A percentile compares a stretch with the other conserved stretches of the same genome.
phyloP scores from a whole-genome alignment of 2,329 filamentous ascomycete genomes.

The Colletotrichum nymphaeae region DNA sequence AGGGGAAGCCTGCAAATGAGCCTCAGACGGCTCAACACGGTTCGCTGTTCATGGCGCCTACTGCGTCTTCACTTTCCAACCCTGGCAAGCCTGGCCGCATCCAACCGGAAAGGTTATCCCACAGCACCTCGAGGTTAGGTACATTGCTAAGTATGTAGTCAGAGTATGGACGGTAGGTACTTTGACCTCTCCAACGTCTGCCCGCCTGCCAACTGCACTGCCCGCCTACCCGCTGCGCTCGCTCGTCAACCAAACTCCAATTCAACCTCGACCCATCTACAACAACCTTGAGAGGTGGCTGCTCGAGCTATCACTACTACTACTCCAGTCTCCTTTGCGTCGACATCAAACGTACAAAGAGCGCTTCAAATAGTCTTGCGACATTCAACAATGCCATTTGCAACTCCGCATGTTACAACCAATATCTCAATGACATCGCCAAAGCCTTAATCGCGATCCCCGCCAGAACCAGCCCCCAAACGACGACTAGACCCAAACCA shows the following conservation, averaged over 20 bases:
- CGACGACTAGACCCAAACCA: slow-evolving; percentile 7
- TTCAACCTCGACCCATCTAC: not conserved
- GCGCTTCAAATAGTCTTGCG: not conserved
- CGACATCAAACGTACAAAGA: not conserved
- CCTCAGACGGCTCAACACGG: slow-evolving; percentile 5
- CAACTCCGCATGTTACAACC: not conserved
- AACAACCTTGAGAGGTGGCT: not conserved
- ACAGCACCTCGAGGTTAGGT: too few relatives aligned
- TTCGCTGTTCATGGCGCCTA: not conserved
- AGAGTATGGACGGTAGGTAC: too few relatives aligned
- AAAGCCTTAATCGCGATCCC: slow-evolving; percentile 10
- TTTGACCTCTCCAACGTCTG: slow-evolving; percentile 6
- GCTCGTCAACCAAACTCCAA: not conserved
- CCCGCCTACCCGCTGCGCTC: too few relatives aligned
- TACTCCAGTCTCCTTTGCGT: not conserved
- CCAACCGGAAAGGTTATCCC: not conserved
- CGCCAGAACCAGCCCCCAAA: slow-evolving; percentile 1
- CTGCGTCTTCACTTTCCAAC: slow-evolving; percentile 7
- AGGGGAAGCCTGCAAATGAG: slow-evolving; percentile 2
- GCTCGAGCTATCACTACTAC: not conserved
- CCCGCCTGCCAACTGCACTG: not conserved
- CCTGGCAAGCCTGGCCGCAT: slow-evolving; percentile 21
- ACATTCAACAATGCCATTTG: slow-evolving; percentile 17
- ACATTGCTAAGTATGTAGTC: too few relatives aligned
- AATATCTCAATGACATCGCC: not conserved